phyloP scores from a whole-genome alignment of 2,329 filamentous ascomycete species.

The Drechmeria coniospora region DNA sequence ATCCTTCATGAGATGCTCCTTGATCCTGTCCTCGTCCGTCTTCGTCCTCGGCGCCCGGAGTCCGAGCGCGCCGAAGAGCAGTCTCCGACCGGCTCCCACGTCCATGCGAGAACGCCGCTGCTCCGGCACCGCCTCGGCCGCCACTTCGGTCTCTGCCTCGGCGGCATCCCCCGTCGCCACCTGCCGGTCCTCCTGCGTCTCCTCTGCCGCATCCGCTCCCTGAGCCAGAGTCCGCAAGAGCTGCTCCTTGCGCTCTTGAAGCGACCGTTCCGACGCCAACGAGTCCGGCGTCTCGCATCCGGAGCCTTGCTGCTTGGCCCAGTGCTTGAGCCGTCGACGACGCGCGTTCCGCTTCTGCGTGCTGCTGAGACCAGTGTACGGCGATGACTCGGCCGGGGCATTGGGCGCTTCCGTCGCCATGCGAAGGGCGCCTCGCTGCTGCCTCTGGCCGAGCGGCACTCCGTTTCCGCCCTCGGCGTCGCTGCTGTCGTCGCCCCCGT shows the following conservation, averaged over 20 bases:
- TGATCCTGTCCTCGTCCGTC: constrained; percentile 49
- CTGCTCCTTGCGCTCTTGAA: constrained; percentile 24
- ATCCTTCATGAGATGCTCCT: constrained; percentile 41
- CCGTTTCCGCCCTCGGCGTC: no score
- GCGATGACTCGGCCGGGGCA: background rate
- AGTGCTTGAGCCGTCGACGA: constrained; percentile 22
- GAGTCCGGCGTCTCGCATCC: constrained; percentile 1
- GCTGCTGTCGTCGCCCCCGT: no score
- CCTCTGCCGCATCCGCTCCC: constrained; percentile 7
- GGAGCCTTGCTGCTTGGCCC: constrained; percentile 2
- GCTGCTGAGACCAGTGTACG: constrained; percentile 21
- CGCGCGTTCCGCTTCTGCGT: constrained; percentile 39
- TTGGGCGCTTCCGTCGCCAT: no score
- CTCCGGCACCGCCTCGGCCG: background rate
- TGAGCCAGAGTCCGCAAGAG: constrained; percentile 15
- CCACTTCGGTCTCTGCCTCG: no score
- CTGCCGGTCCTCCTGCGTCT: constrained; percentile 1
- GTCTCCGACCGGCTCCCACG: constrained; percentile 46
- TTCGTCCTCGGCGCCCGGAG: constrained; percentile 52
- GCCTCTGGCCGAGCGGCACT: no score
- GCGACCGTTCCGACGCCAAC: constrained; percentile 8
- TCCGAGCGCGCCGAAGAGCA: constrained; percentile 60
- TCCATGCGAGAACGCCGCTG: constrained; percentile 14
- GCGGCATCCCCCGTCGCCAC: no score
- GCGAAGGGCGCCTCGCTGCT: no score